Conservation (phyloP, 345 rosid species). For the Euclidium syriacum region DNA sequence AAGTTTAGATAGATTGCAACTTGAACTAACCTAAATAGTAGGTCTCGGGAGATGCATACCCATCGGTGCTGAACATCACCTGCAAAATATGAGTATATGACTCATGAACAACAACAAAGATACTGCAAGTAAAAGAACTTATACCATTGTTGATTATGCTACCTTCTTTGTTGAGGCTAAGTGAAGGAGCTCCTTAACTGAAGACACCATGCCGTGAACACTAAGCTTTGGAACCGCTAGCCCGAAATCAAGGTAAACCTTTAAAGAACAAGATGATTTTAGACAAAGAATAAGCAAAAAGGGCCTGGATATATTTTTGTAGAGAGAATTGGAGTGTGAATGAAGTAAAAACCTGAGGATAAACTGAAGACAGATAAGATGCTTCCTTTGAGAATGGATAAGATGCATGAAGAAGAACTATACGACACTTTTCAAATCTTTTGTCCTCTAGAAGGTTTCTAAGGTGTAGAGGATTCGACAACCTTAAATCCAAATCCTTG, state of each 20-base stretch:
- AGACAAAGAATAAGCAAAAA: not conserved
- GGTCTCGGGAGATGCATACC: conserved; percentile 86
- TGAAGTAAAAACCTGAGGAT: conserved; percentile 57
- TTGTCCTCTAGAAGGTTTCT: conserved; percentile 71
- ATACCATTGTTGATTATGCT: not conserved
- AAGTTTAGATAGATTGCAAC: not conserved
- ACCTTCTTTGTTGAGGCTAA: conserved; percentile 87
- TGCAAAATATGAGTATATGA: conserved; percentile 36
- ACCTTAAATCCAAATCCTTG: conserved; percentile 79
- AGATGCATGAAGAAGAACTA: conserved; percentile 90
- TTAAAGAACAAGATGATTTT: conserved; percentile 16
- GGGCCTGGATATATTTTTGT: not conserved
- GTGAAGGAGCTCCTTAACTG: conserved; percentile 85
- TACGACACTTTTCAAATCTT: conserved; percentile 58
- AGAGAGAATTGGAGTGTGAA: not conserved
- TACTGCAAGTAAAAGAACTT: not conserved
- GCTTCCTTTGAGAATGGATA: conserved; percentile 97
- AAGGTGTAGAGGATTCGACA: conserved; percentile 88
- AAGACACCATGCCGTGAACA: conserved; percentile 78
- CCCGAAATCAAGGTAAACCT: conserved; percentile 97
- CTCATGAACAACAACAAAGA: not conserved
- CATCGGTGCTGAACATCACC: conserved; percentile 99
- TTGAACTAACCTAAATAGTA: conserved; percentile 69
- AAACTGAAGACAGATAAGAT: conserved; percentile 79
- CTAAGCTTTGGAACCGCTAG: conserved; percentile 92